A percentile compares a stretch with the other conserved stretches of the same genome.
These are phyloP conservation scores for Fusarium sp. DNA, from an alignment of 2,329 filamentous ascomycete genomes.

Conservation along the genomic window DNA sequence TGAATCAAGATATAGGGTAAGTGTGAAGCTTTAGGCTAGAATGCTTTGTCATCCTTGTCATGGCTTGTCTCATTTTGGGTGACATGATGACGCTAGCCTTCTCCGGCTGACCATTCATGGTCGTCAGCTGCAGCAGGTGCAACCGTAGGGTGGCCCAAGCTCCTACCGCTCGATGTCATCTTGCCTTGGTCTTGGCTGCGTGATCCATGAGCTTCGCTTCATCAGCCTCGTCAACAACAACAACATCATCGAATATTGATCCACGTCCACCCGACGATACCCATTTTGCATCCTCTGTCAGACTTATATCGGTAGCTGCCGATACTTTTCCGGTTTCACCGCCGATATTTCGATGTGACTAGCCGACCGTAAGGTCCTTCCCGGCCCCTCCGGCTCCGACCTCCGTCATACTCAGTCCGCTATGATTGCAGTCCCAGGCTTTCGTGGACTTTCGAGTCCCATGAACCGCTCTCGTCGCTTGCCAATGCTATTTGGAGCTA, in stretches of 20 bases:
- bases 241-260: constrained; percentile 22
- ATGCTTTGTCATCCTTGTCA: constrained; percentile 27
- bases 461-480: constrained; percentile 38
- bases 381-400: constrained; percentile 38
- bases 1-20: constrained; percentile 27
- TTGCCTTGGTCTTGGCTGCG: constrained; percentile 20
- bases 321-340: neutral
- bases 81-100: constrained; percentile 12
- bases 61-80: constrained; percentile 3
- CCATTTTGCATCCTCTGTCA: neutral
- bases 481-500: constrained; percentile 37
- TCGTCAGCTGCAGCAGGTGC: constrained; percentile 29
- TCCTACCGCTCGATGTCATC: constrained; percentile 34
- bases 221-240: constrained; percentile 39
- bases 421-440: constrained; percentile 43
- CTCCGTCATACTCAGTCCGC: constrained; percentile 18
- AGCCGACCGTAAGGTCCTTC: constrained; percentile 36
- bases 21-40: neutral
- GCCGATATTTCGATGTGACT: constrained; percentile 41
- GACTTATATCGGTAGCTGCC: neutral
- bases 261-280: neutral
- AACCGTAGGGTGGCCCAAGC: constrained; percentile 38
- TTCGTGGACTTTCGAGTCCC: constrained; percentile 36
- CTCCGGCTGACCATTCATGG: constrained; percentile 26
- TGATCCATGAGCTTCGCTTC: constrained; percentile 15